Base-by-base conservation (phyloP, 257 asterid genomes). In the Gardenia jasminoides region DNA sequence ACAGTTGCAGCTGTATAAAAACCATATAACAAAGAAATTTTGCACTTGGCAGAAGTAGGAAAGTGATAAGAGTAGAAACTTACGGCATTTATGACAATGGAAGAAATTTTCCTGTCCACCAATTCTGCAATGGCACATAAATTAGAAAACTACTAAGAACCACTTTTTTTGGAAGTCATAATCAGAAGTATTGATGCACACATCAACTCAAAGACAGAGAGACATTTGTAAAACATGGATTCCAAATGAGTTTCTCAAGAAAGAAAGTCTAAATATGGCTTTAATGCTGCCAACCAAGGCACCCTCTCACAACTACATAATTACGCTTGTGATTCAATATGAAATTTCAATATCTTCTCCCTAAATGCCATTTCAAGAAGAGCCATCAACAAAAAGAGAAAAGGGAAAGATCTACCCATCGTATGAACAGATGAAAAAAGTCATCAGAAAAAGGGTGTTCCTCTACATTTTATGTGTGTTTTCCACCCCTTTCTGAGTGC, bases 51-150 rank as follows among this genome's bases (percentile, higher is more conserved):
- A 10, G 68, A 15, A 9, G 30, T 17, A 7, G 19, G 73, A 7
- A 47, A 48, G 72, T 43, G 58, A 24, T 73, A 46, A 17, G 36
- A 15, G 26, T 1, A 50, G 58, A 74, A 59, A 84, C 92, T 80
- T 79, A 88, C 97, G 82, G 76, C 96, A 91, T 87, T 84, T 89
- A 67, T 85, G 66, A 67, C 97, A 92, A 74, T 92, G 96, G 65
- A 92, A 90, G 80, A 88, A 92, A 70, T 92, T 92, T 54, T 88
- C 88, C 59, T 78, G 84, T 54, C 97, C 96, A 36, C 96, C 97
- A 80, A 86, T 87, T 85, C 94, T 92, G 88, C 82, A 87, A 82
- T 19, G 17, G 2, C 30, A 54, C 2, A 6, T 5, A 44, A 47
- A 6, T 44, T 22, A 44, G 7, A 46, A 12, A 69, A 46, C 41